phyloP scores from a whole-genome alignment of 78 protist genomes.

The Guillardia theta region DNA sequence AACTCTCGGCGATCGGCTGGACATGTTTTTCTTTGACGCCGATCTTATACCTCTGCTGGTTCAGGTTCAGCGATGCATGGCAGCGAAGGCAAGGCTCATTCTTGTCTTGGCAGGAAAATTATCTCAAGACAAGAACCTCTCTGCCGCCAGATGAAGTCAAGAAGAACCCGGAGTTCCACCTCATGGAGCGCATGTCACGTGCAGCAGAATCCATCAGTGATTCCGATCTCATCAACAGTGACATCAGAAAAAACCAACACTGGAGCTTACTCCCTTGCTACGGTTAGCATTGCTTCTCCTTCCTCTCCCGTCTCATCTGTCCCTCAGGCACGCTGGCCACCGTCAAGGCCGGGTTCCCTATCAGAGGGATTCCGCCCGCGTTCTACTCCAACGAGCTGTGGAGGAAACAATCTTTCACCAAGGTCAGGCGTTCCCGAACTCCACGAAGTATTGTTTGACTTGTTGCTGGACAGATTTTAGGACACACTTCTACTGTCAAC shows the following conservation, averaged over 20 bases:
- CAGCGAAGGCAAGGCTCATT: background rate
- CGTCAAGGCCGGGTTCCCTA: background rate
- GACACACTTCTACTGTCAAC: slow-evolving; percentile 50
- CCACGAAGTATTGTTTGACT: background rate
- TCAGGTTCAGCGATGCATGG: background rate
- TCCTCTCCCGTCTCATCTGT: background rate
- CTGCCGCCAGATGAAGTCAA: background rate
- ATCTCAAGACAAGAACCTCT: background rate
- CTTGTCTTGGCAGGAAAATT: background rate
- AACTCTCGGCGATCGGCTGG: background rate
- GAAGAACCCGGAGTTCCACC: background rate
- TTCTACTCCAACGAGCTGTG: background rate
- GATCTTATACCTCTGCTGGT: slow-evolving; percentile 23
- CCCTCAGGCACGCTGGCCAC: background rate
- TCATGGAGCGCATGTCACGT: background rate
- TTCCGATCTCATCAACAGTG: background rate
- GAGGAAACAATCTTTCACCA: background rate
- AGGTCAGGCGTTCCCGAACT: background rate
- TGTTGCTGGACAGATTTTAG: background rate
- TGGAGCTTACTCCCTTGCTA: background rate
- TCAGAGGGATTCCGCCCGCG: background rate
- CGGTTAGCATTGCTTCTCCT: background rate
- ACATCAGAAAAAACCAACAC: background rate
- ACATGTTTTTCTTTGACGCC: slow-evolving; percentile 16
- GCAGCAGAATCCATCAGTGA: background rate